Percentiles rank a stretch among this genome's conserved stretches.
These are phyloP conservation scores for Cercospora zeina DNA, from an alignment of 2,329 filamentous ascomycete genomes.

Conservation along the genomic window DNA sequence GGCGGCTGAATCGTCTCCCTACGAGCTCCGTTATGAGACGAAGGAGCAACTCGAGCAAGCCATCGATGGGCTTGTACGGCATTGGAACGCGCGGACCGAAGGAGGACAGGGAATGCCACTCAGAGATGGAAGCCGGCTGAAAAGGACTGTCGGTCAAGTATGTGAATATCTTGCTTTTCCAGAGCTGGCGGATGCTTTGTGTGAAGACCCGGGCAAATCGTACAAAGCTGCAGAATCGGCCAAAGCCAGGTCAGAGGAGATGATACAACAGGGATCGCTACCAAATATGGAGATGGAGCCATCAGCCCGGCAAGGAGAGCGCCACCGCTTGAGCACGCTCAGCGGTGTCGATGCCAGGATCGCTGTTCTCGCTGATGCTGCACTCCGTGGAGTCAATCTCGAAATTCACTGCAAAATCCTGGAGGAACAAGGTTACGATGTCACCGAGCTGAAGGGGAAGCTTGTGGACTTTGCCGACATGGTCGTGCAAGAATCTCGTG, in stretches of 20 bases:
- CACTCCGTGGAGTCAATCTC: slow-evolving; percentile 30
- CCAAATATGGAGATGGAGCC: background rate
- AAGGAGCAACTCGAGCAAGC: slow-evolving; percentile 6
- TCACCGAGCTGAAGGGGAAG: slow-evolving; percentile 15
- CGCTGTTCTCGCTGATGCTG: slow-evolving; percentile 7
- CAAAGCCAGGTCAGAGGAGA: background rate
- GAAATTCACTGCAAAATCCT: slow-evolving; percentile 34
- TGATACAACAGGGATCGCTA: background rate
- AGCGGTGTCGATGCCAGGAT: slow-evolving; percentile 2
- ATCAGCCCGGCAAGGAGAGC: background rate
- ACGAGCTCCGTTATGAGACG: slow-evolving; percentile 7
- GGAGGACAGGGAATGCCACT: background rate
- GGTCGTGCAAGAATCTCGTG: background rate
- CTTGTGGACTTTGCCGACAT: slow-evolving; percentile 13
- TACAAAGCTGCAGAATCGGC: background rate
- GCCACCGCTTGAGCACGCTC: background rate
- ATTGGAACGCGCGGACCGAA: slow-evolving; percentile 1
- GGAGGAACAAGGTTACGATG: slow-evolving; percentile 26
- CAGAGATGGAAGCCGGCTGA: background rate
- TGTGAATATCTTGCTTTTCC: slow-evolving; percentile 5
- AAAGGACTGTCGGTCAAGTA: background rate
- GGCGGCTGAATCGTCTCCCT: background rate
- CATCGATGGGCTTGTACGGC: slow-evolving; percentile 1
- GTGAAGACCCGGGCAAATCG: slow-evolving; percentile 8
- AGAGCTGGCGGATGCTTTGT: slow-evolving; percentile 9